Percentiles rank a stretch among this genome's conserved stretches.
These are phyloP conservation scores for Mucor indicus DNA, from an alignment of 371 early-diverging fungal genomes.

Conservation along the genomic window DNA sequence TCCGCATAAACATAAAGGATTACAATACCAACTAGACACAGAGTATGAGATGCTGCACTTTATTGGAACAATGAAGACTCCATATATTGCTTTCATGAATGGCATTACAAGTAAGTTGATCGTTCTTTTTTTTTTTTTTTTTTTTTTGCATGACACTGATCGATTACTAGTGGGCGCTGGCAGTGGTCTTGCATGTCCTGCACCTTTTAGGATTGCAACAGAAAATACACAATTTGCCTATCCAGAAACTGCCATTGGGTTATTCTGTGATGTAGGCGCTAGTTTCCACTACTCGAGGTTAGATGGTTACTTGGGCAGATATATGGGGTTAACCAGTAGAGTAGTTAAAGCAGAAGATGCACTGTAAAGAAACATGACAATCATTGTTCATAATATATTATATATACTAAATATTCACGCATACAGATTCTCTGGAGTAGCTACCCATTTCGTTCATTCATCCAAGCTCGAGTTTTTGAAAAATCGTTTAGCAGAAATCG, in stretches of 20 bases:
- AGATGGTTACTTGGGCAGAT: slow-evolving; percentile 89
- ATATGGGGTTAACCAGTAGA: slow-evolving; percentile 85
- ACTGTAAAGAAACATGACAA: slow-evolving; percentile 52
- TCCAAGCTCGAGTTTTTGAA: slow-evolving; percentile 72
- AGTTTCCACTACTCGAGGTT: slow-evolving; percentile 88
- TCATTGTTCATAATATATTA: too few relatives aligned
- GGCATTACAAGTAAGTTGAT: slow-evolving; percentile 79
- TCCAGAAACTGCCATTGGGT: slow-evolving; percentile 92
- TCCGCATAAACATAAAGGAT: background rate
- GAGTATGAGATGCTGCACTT: slow-evolving; percentile 88
- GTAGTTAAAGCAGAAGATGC: slow-evolving; percentile 79
- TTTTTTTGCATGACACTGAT: too few relatives aligned
- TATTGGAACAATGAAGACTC: slow-evolving; percentile 73
- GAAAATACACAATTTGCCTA: slow-evolving; percentile 91
- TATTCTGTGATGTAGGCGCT: slow-evolving; percentile 95
- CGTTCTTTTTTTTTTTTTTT: background rate
- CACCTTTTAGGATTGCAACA: slow-evolving; percentile 94
- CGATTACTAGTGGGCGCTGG: slow-evolving; percentile 86
- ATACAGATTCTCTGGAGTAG: slow-evolving; percentile 73
- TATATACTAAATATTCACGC: too few relatives aligned
- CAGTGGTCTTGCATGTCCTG: slow-evolving; percentile 88
- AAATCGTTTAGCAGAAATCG: slow-evolving; percentile 71
- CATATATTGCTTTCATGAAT: slow-evolving; percentile 84
- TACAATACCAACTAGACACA: slow-evolving; percentile 27
- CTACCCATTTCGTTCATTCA: slow-evolving; percentile 90